A percentile compares a stretch with the other conserved stretches of the same genome.
Evolutionary conservation across 306 rosid species (phyloP).

Genomic region (Oxytropis ochrocephala): DNA sequence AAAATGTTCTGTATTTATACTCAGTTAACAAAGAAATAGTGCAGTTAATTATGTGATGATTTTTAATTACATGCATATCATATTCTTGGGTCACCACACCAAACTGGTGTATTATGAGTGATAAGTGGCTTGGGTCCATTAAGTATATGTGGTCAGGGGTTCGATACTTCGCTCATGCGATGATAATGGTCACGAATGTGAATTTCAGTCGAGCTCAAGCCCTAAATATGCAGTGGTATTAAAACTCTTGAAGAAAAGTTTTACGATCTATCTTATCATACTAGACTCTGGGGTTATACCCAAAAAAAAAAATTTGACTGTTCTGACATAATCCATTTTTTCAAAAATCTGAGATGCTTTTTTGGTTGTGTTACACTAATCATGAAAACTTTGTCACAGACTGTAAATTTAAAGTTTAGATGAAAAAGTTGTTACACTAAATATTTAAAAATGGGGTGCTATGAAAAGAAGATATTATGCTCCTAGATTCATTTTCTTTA

Average conservation of each 20-base stretch:
- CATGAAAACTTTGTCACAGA: constrained; percentile 18
- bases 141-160: no score
- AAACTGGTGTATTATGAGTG: no score
- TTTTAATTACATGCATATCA: not conserved
- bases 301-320: not conserved
- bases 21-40: not conserved
- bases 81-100: not conserved
- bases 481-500: constrained; percentile 2
- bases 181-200: no score
- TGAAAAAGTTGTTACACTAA: constrained; percentile 14
- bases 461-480: constrained; percentile 35
- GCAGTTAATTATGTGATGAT: not conserved
- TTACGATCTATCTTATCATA: no score
- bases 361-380: constrained; percentile 13
- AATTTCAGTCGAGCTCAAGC: no score
- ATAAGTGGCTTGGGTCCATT: no score
- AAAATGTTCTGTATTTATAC: not conserved
- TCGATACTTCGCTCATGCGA: no score
- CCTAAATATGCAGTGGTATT: no score
- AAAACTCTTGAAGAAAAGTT: no score
- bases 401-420: constrained; percentile 1
- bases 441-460: not conserved
- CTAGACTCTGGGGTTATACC: no score
- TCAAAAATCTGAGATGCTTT: not conserved
- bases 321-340: not conserved